Conservation (phyloP, 495 filamentous ascomycete species). For the Saxophila tyrrhenica region DNA sequence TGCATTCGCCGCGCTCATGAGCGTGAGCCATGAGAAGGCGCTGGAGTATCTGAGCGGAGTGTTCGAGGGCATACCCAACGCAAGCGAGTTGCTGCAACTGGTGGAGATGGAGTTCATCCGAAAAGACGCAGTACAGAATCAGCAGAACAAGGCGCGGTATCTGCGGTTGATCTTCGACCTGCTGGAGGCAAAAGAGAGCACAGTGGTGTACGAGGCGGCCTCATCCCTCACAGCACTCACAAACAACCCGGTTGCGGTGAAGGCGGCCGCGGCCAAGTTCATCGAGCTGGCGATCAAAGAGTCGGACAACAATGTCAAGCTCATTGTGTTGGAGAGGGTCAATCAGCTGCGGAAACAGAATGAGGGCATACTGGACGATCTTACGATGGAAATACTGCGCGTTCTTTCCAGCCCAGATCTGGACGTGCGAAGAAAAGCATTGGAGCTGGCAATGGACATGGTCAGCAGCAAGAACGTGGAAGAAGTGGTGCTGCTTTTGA, state of each 20-base stretch:
- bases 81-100: slow-evolving; percentile 86
- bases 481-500: slow-evolving; percentile 88
- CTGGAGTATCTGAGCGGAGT: slow-evolving; percentile 80
- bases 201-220: slow-evolving; percentile 97
- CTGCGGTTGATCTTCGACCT: slow-evolving; percentile 93
- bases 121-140: slow-evolving; percentile 91
- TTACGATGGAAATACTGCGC: slow-evolving; percentile 96
- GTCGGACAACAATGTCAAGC: slow-evolving; percentile 97
- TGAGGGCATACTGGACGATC: slow-evolving; percentile 83
- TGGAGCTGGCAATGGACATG: slow-evolving; percentile 90
- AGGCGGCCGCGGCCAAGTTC: slow-evolving; percentile 90
- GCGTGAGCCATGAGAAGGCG: slow-evolving; percentile 87
- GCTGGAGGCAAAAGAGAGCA: slow-evolving; percentile 82
- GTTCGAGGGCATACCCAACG: slow-evolving; percentile 88
- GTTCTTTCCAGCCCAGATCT: slow-evolving; percentile 95
- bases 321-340: slow-evolving; percentile 92
- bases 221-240: slow-evolving; percentile 91
- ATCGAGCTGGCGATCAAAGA: slow-evolving; percentile 95
- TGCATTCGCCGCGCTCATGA: slow-evolving; percentile 82
- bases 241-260: slow-evolving; percentile 93
- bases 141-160: slow-evolving; percentile 90
- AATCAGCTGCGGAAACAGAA: slow-evolving; percentile 85
- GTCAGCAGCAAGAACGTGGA: slow-evolving; percentile 98
- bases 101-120: slow-evolving; percentile 94
- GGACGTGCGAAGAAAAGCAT: slow-evolving; percentile 86